Evolutionary conservation across 2,329 filamentous ascomycete species (phyloP).

Genomic region (Ophiostoma sp.): DNA sequence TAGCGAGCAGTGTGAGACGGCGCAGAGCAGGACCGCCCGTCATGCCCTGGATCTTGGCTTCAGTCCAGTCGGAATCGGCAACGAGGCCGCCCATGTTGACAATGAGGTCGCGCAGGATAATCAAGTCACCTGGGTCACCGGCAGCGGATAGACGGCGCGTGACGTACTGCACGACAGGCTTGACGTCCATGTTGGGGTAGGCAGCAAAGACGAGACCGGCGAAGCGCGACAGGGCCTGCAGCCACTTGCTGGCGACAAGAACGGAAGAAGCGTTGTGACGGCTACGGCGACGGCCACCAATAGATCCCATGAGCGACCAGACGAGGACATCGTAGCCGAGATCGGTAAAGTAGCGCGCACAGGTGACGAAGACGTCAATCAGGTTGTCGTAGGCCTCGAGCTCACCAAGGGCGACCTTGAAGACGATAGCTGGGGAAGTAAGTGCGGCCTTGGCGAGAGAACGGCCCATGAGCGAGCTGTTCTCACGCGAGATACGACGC

Average conservation of each 20-base stretch:
- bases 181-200: conserved; percentile 79
- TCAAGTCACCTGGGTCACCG: conserved; percentile 85
- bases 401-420: conserved; percentile 83
- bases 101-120: conserved; percentile 87
- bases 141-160: conserved; percentile 71
- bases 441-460: conserved; percentile 89
- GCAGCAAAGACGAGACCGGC: conserved; percentile 86
- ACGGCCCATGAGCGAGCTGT: conserved; percentile 81
- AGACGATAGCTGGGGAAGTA: conserved; percentile 86
- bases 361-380: conserved; percentile 92
- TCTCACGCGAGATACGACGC: conserved; percentile 86
- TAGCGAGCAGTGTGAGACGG: conserved; percentile 74
- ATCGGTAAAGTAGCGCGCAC: conserved; percentile 88
- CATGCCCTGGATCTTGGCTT: conserved; percentile 83
- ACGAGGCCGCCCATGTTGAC: conserved; percentile 92
- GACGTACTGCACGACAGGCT: conserved; percentile 86
- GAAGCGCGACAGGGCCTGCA: conserved; percentile 86
- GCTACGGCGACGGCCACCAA: conserved; percentile 62
- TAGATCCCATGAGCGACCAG: conserved; percentile 82
- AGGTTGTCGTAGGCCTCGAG: conserved; percentile 94
- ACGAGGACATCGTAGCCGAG: conserved; percentile 90
- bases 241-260: conserved; percentile 83
- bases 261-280: conserved; percentile 63
- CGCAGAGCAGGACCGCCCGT: conserved; percentile 80
- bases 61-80: conserved; percentile 82